phyloP scores from a whole-genome alignment of 768 basidiomycete genomes.

The Suillus ampliporus region DNA sequence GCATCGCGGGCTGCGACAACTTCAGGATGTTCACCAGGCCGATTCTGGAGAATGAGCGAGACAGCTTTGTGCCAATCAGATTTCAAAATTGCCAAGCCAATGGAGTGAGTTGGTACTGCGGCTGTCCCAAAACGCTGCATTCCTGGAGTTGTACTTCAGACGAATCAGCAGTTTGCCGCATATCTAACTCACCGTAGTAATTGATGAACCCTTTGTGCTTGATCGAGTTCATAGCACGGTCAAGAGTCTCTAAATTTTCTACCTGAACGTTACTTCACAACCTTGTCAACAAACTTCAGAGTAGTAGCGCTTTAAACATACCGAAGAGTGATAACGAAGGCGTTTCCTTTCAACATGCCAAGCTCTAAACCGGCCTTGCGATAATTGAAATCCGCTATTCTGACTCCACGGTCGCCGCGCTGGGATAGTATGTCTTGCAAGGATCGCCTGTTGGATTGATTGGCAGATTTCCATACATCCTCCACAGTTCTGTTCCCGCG shows the following conservation, averaged over 20 bases:
- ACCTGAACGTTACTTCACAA: conserved; percentile 73
- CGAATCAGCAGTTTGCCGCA: conserved; percentile 12
- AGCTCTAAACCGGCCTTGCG: conserved; percentile 83
- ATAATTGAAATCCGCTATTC: conserved; percentile 89
- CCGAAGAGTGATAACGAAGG: conserved; percentile 94
- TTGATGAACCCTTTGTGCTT: conserved; percentile 94
- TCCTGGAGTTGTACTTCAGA: conserved; percentile 50
- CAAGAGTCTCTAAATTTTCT: conserved; percentile 71
- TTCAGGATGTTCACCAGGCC: conserved; percentile 93
- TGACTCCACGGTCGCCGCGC: conserved; percentile 87
- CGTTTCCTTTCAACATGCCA: conserved; percentile 96
- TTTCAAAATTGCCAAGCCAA: conserved; percentile 87
- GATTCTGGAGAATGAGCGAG: conserved; percentile 76
- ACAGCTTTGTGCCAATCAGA: conserved; percentile 92
- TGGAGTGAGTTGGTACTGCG: conserved; percentile 92
- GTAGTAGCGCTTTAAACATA: conserved; percentile 37
- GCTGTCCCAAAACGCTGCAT: conserved; percentile 99
- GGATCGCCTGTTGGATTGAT: conserved; percentile 66
- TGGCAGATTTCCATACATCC: conserved; percentile 84
- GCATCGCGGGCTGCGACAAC: conserved; percentile 83
- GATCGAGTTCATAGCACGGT: conserved; percentile 76
- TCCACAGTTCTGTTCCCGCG: conserved; percentile 79
- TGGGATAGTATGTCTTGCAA: conserved; percentile 62
- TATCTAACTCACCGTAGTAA: conserved; percentile 76
- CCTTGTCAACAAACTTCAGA: conserved; percentile 35